Evolutionary conservation across 176 grass and related monocot genomes (phyloP).

Genomic region (Microstegium vimineum): DNA sequence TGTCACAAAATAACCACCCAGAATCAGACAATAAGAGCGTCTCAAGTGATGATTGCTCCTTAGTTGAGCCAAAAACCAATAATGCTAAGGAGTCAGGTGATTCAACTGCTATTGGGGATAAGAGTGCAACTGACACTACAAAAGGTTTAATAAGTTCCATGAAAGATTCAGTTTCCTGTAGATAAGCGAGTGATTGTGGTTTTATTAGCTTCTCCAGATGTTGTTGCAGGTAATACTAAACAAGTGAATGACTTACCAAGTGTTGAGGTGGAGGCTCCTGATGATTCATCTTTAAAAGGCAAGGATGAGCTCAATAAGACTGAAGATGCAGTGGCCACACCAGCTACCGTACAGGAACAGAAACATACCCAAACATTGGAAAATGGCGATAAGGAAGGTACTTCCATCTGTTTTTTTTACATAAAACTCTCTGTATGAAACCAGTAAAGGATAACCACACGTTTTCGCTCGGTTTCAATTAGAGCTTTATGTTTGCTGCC

Average conservation of each 20-base stretch:
- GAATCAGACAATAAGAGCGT: conserved; percentile 39
- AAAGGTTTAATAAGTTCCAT: conserved; percentile 35
- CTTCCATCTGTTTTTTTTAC: not conserved
- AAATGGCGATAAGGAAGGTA: conserved; percentile 57
- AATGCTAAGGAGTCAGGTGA: conserved; percentile 34
- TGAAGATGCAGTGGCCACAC: conserved; percentile 33
- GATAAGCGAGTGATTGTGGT: conserved; percentile 27
- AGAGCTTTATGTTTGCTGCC: not conserved
- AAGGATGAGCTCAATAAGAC: conserved; percentile 29
- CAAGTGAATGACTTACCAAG: conserved; percentile 34
- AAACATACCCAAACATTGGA: conserved; percentile 34
- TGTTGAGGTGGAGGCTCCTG: conserved; percentile 27
- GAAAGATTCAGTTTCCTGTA: conserved; percentile 11
- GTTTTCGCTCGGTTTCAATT: not conserved
- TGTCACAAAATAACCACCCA: conserved; percentile 23
- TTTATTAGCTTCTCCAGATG: conserved; percentile 32
- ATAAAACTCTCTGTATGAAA: conserved; percentile 25
- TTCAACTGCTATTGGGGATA: conserved; percentile 31
- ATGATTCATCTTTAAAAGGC: conserved; percentile 32
- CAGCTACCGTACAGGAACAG: conserved; percentile 28
- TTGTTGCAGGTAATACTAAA: conserved; percentile 33
- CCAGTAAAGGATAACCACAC: conserved; percentile 2
- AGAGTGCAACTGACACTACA: conserved; percentile 9
- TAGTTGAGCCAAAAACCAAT: conserved; percentile 16
- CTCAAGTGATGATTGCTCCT: conserved; percentile 14